phyloP scores from a whole-genome alignment of 257 asterid species.

The Striga asiatica region DNA sequence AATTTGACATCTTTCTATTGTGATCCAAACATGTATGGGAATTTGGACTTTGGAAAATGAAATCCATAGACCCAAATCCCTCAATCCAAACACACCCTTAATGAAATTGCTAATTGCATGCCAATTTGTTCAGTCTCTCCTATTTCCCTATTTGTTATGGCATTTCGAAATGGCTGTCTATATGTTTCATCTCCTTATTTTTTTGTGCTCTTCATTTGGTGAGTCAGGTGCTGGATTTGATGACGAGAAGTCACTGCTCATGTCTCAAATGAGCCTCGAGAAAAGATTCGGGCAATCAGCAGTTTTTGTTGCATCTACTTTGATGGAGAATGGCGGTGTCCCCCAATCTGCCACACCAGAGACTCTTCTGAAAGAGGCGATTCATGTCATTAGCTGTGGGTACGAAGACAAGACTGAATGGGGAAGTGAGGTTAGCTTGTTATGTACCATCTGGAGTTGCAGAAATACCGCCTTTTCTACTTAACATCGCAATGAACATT shows the following conservation, averaged over 20 bases:
- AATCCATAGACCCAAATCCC: too few species aligned
- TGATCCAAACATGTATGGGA: too few species aligned
- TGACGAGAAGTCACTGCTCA: slow-evolving; percentile 79
- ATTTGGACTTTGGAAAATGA: too few species aligned
- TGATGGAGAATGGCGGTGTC: slow-evolving; percentile 96
- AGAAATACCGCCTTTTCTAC: slow-evolving; percentile 3
- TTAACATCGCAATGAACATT: neutral
- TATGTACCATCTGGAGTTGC: slow-evolving; percentile 8
- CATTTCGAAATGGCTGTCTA: too few species aligned
- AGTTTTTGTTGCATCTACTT: slow-evolving; percentile 93
- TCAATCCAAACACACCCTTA: too few species aligned
- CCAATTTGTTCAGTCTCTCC: too few species aligned
- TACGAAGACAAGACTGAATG: slow-evolving; percentile 98
- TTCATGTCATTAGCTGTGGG: slow-evolving; percentile 99
- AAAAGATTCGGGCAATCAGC: slow-evolving; percentile 95
- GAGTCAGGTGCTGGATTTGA: slow-evolving; percentile 84
- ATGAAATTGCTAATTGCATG: too few species aligned
- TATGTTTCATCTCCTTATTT: too few species aligned
- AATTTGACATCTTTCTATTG: too few species aligned
- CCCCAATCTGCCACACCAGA: slow-evolving; percentile 95
- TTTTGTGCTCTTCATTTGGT: too few species aligned
- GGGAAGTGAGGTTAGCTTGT: slow-evolving; percentile 70
- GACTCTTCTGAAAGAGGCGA: slow-evolving; percentile 91
- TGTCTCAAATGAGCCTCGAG: slow-evolving; percentile 96
- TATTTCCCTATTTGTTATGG: too few species aligned